Evolutionary conservation across 495 filamentous ascomycete species (phyloP), one percentile per base, ranked within the genome.

Genomic region (Glonium stellatum): DNA sequence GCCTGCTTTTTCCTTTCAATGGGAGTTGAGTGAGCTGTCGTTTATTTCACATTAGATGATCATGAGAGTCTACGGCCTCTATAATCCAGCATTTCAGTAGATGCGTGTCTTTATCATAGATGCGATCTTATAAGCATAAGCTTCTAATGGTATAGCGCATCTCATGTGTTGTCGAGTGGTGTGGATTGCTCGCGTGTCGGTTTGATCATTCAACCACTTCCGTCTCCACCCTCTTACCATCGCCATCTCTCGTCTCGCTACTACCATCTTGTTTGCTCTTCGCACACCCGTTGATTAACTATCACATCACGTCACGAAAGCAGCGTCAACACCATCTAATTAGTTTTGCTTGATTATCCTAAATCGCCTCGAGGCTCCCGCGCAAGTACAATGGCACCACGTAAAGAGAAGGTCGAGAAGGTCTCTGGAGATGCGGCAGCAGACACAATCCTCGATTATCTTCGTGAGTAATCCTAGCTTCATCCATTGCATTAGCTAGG

Each of bases 391-490:
- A 82, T 82, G 80, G 79, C 79, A 37, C 78, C 80, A 41, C 70
- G 76, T 34, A 83, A 80, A 60, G 75, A 72, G 49, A 83, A 80
- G 63, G 51, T 52, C 23, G 78, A 80, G 53, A 75, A 78, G 55
- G 60, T 70, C 4, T 62, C 73, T 6, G 58, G 63, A 10, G 72
- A 75, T 49, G 70, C 78, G 70, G 62, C 69, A 0, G 64, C 66
- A 58, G 69, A 75, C 18, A 70, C 77, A 61, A 77, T 87, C 27
- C 72, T 82, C 8, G 74, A 80, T 31, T 87, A 87, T 62, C 75
- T 87, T 21, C 79, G 83, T 84, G 68, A 71, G 78, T 31, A 31
- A 31, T 74, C 48, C 12, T 25, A 0, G 21, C 48, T 8, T 27
- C 21, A 8, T 11, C 4, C 2, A 44, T 44, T 44, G 39, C 39